Evolutionary conservation across 176 grass and related monocot species (phyloP), one percentile per base, ranked within the genome.

Genomic region (Microstegium vimineum): DNA sequence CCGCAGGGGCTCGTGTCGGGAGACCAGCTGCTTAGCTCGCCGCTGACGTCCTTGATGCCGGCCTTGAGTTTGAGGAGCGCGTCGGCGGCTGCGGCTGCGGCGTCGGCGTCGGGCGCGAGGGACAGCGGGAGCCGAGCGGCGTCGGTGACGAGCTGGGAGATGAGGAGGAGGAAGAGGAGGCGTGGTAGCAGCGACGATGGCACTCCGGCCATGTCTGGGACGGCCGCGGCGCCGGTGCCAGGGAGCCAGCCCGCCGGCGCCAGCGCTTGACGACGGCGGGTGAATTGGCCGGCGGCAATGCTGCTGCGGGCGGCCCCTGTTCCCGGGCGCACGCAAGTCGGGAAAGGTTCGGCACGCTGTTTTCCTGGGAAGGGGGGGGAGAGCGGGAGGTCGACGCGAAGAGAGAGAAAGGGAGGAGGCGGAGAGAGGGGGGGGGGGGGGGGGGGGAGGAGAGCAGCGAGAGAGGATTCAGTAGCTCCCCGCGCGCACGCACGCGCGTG

Each of bases 21-120:
- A 9, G 81, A 36, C 95, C 95, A 98, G 75, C 30, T 81, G 7
- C 20, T 2, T 30, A 98, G 92, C 36, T 47, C 62, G 27, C 33
- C 84, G 20, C 6, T 2, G 5, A 20, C 26, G 75, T 93, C 85
- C 7, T 40, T 57, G 30, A 98, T 77, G 47, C 77, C 79, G 42
- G 60, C 27, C 82, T 90, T 98, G 85, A 98, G 81, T 62, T 83
- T 59, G 73, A 98, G 89, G 27, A 98, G 95, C 59, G 73, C 69
- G 65, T 88, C 79, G 52, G 83, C 15, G 30, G 83, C 62, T n/a
- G n/a, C n/a, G n/a, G n/a, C n/a, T 2, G 25, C 25, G 69, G 23
- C 78, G 20, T 7, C 27, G 69, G 16, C 82, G 20, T 84, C 88
- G 15, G 86, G 8, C 6, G 56, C 42, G 7, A 22, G 62, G 18